Base-by-base conservation (phyloP, 2,329 filamentous ascomycete genomes). In the Ustulina deusta region DNA sequence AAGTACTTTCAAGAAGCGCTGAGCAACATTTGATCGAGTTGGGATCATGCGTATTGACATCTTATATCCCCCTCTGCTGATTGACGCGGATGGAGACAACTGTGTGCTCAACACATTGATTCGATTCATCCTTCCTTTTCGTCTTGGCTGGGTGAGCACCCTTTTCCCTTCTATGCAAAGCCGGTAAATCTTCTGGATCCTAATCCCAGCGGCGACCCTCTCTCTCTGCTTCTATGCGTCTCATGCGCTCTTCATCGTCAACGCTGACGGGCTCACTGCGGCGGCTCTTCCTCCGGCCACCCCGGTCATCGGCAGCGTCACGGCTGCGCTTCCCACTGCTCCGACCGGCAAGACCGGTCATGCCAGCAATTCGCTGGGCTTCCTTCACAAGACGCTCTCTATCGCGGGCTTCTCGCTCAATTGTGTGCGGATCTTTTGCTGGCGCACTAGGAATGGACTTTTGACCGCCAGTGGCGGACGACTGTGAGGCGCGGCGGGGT, bases 341-440 rank as follows among this genome's bases (percentile, higher is more conserved):
- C 34, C 85, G 74, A 60, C 83, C 81, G 2, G 82, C 78, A 60
- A 89, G 76, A 49, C 86, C 83, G 51, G 88, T 83, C 79, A 90
- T 87, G 51, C 87, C 83, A 52, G 88, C 84, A 78, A 90, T 87
- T 40, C 88, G 85, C 78, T 92, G 89, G 44, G 89, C 87, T 78
- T 93, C 91, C 74, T 90, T 90, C 13, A 90, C 82, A 59, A 92
- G 81, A 29, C 91, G 84, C 77, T 91, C 89, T 52, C 89, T 84
- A 74, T 91, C 86, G 17, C 89, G 83, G 13, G 87, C 87, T 75
- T 92, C 90, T 25, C 91, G 87, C 78, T 93, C 91, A 0, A 90
- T 82, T 1, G 90, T 90, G 77, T 92, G 90, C n/a, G 87, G 84
- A 71, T 91, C 89, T 66, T 83, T 83, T 44, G 72, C 58, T 32